Evolutionary conservation across 345 rosid genomes (phyloP).

Genomic region (Gossypium arboreum): DNA sequence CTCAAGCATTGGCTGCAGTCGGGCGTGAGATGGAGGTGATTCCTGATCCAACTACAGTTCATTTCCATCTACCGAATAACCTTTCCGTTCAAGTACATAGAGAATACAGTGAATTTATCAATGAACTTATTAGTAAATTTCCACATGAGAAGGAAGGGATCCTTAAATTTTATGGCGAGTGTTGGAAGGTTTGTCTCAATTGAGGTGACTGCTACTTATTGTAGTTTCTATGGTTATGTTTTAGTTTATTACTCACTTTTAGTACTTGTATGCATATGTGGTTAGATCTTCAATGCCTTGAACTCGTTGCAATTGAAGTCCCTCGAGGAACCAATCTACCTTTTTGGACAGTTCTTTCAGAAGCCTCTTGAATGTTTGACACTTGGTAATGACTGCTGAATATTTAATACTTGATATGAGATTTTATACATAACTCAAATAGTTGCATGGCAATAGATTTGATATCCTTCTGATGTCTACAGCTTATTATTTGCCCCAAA

Average conservation of each 20-base stretch:
- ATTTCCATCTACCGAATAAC: constrained; percentile 81
- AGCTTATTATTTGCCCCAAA: constrained; percentile 90
- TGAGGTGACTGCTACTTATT: constrained; percentile 21
- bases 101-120: constrained; percentile 61
- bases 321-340: constrained; percentile 91
- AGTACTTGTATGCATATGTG: constrained; percentile 12
- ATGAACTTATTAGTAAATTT: constrained; percentile 62
- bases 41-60: constrained; percentile 93
- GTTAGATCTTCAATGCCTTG: constrained; percentile 79
- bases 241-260: constrained; percentile 19
- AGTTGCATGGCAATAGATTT: not conserved
- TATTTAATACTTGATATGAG: constrained; percentile 4
- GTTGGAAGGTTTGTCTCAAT: constrained; percentile 77
- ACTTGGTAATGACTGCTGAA: constrained; percentile 48
- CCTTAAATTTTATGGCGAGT: constrained; percentile 67
- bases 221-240: constrained; percentile 1
- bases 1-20: constrained; percentile 82
- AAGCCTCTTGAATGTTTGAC: constrained; percentile 88
- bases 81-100: constrained; percentile 76
- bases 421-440: not conserved
- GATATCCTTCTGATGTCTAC: constrained; percentile 20
- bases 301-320: constrained; percentile 91
- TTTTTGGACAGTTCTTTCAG: constrained; percentile 91
- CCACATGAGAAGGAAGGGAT: constrained; percentile 91
- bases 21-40: constrained; percentile 86